Evolutionary conservation across 768 basidiomycete species (phyloP), one percentile per base, ranked within the genome.

Genomic region (Candolleomyces aberdarensis): DNA sequence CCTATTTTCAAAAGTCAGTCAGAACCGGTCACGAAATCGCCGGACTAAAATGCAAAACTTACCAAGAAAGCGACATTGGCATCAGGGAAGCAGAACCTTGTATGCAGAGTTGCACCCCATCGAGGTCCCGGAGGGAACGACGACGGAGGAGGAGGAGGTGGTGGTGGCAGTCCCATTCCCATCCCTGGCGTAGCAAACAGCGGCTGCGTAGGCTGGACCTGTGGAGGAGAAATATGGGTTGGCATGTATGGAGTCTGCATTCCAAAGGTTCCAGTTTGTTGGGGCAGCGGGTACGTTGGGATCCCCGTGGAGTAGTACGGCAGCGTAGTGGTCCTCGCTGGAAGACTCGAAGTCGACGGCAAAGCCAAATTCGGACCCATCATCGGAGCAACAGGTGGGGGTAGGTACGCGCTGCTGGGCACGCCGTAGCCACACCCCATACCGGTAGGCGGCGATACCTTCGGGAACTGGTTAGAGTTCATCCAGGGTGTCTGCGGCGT

Each of bases 1-100:
- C 69, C 69, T 70, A 49, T 17, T 3, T 40, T 36, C 61, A n/a
- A 57, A 54, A 41, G 43, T 51, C 17, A 32, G 5, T 46, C 3
- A 53, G 20, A 62, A 14, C 36, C 17, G 29, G 29, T 26, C 11
- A 32, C 17, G 46, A 46, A 62, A 15, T 13, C 20, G 31, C 29
- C 29, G 10, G 32, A 56, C 5, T n/a, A 52, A 20, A 17, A 29
- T 48, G 51, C 13, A 53, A 15, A 17, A 29, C 60, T 61, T 26
- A 61, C 60, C 26, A 26, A n/a, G 56, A 61, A 61, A 19, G 48
- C 10, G 19, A 61, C 40, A 43, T 56, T 57, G 17, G 54, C 19
- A 40, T 61, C 60, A 15, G 54, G 39, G 40, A 61, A 61, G 31
- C 46, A 56, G 47, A 48, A 61, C 56, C 47, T 61, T 9, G 60